Base-by-base conservation (phyloP, 192 early-diverging fungal genomes). In the Funneliformis mosseae region DNA sequence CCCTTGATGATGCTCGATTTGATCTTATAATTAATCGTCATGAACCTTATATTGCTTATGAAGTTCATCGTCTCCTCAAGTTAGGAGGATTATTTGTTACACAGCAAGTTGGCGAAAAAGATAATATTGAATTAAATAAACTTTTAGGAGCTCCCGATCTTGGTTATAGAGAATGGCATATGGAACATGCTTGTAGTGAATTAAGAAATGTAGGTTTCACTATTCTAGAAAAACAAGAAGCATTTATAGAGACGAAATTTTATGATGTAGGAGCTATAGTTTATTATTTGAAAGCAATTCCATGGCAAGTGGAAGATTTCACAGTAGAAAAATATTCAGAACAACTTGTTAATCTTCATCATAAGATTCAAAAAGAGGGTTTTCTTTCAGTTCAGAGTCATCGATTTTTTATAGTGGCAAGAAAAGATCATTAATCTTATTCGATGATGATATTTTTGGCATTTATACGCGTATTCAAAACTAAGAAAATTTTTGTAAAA, bases 221-320 rank as follows among this genome's bases (percentile, higher is more conserved):
- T 70, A 74, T 83, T 5, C 11, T 77, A 16, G 67, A 76, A 10
- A 59, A 80, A 42, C 21, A 61, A 8, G 43, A 75, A 46, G 80
- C 72, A 43, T 77, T 68, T 61, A 63, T 71, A 48, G 70, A 76
- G 38, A 80, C 78, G 16, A 76, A 83, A 61, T 83, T 83, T 63
- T 81, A 77, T 76, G 83, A 83, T 74, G 83, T 83, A 12, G 83
- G 83, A 11, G 83, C 83, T 21, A 62, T 83, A 33, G 76, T 83
- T 42, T 73, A 81, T 39, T 83, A 71, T 50, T 68, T 83, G 59
- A 83, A 76, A 74, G 80, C 76, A 28, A 55, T 78, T 25, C 80
- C 80, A 46, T 83, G 83, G 79, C 62, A 80, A 25, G 71, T 83
- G 11, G 79, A 79, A 23, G 83, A 68, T 9, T 83, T 83, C 42